These are phyloP conservation scores for Paramecium sexaurelia DNA, from an alignment of 73 alveolate species.

Conservation along the genomic window DNA sequence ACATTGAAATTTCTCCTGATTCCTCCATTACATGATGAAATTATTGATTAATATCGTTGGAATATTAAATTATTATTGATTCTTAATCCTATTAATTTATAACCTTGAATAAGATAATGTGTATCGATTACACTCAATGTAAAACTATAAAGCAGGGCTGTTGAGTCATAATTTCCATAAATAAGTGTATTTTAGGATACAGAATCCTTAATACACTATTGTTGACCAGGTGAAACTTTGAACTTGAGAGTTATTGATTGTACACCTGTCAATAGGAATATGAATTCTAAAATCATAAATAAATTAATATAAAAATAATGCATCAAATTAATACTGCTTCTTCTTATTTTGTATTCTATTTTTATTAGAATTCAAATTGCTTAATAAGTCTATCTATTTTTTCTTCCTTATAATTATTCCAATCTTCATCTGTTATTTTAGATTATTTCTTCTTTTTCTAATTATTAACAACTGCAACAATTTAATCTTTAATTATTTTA, in stretches of 20 bases:
- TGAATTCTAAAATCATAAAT: neutral
- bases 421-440: neutral
- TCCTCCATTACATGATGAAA: conserved; percentile 35
- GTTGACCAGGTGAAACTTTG: conserved; percentile 37
- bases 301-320: neutral
- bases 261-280: neutral
- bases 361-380: neutral
- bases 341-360: neutral
- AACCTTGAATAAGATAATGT: neutral
- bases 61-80: neutral
- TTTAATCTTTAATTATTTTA: conserved; percentile 13
- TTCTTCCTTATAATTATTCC: conserved; percentile 27
- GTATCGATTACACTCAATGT: conserved; percentile 1
- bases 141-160: neutral
- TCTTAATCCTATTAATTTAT: conserved; percentile 13
- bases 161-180: neutral
- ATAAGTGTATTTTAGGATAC: conserved; percentile 1
- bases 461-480: neutral
- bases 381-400: conserved; percentile 25
- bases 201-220: neutral
- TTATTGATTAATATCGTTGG: neutral
- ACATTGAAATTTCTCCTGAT: conserved; percentile 39
- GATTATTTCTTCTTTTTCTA: neutral
- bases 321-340: neutral
- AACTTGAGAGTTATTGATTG: neutral